Evolutionary conservation across 2,329 filamentous ascomycete species (phyloP), one percentile per base, ranked within the genome.

Genomic region (Geoglossum cookeanum): DNA sequence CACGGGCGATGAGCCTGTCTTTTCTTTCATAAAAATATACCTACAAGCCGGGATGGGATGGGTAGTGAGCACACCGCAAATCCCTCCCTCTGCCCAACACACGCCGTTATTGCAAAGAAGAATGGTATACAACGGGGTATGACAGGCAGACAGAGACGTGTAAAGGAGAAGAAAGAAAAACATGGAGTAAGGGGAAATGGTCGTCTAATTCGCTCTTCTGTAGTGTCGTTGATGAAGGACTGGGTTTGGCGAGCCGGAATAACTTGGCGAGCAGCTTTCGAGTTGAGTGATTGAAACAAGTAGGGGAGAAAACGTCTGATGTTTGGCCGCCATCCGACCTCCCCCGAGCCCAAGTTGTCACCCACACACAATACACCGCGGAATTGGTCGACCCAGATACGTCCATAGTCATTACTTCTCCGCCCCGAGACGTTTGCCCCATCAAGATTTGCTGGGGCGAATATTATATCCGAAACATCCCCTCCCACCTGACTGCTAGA

Each of bases 91-190:
- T 30, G 48, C 27, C 13, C 49, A 37, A 37, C 30, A 53, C 17
- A 53, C 30, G 42, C 42, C 15, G n/a, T 4, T 45, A 15, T 2
- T 53, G 30, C 30, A 13, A 37, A 11, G 27, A 37, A 53, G 49
- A 53, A 53, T 53, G 49, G 49, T 53, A 53, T 53, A 53, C 32
- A 53, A 22, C 9, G n/a, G n/a, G n/a, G n/a, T n/a, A n/a, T n/a
- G n/a, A n/a, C n/a, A n/a, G n/a, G n/a, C n/a, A 35, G 7, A 53
- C 39, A 42, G 39, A 37, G 5, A 49, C 15, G 47, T 13, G 5
- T 5, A 37, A 35, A 37, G 29, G 29, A n/a, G 37, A 53, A 37
- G 32, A 11, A 6, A 22, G 22, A 27, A 6, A 22, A 27, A 32
- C 9, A 30, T n/a, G 7, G 49, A 9, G 8, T 35, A 35, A 35